Conservation (phyloP, 345 rosid genomes). For the Odontarrhena argentea region DNA sequence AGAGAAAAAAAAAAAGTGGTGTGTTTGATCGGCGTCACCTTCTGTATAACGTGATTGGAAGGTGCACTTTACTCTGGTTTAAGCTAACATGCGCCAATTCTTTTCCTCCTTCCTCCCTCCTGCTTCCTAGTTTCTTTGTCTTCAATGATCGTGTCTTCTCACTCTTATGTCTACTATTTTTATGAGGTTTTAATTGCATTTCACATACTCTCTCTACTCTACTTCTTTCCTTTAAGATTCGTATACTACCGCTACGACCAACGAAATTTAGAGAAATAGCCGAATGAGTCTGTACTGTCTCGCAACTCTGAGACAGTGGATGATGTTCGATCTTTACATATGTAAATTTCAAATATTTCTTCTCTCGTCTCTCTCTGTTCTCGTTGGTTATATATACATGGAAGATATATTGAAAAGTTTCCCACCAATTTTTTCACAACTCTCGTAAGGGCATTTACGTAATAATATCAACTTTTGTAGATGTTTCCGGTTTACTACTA, state of each 20-base stretch:
- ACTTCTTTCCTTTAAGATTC: too few species aligned
- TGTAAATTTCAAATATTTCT: not conserved
- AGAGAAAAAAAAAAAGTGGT: conserved; percentile 21
- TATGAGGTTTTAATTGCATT: not conserved
- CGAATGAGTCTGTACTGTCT: not conserved
- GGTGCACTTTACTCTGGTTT: conserved; percentile 17
- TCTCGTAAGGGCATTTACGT: conserved; percentile 27
- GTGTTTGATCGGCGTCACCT: conserved; percentile 40
- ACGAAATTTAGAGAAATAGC: not conserved
- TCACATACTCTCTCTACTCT: too few species aligned
- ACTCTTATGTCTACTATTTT: too few species aligned
- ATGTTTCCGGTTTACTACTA: conserved; percentile 18
- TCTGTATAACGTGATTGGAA: conserved; percentile 36
- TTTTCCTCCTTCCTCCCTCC: conserved; percentile 28
- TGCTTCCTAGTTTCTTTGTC: not conserved
- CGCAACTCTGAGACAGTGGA: not conserved
- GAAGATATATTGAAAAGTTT: conserved; percentile 37
- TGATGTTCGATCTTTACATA: too few species aligned
- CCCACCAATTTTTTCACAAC: conserved; percentile 36
- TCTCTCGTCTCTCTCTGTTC: not conserved
- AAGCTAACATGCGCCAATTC: conserved; percentile 39
- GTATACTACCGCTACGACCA: conserved; percentile 1
- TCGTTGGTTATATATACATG: conserved; percentile 22
- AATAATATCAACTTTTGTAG: not conserved
- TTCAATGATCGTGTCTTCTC: conserved; percentile 28